These are phyloP conservation scores for Megacollybia marginata DNA, from an alignment of 768 basidiomycete species.

Conservation along the genomic window DNA sequence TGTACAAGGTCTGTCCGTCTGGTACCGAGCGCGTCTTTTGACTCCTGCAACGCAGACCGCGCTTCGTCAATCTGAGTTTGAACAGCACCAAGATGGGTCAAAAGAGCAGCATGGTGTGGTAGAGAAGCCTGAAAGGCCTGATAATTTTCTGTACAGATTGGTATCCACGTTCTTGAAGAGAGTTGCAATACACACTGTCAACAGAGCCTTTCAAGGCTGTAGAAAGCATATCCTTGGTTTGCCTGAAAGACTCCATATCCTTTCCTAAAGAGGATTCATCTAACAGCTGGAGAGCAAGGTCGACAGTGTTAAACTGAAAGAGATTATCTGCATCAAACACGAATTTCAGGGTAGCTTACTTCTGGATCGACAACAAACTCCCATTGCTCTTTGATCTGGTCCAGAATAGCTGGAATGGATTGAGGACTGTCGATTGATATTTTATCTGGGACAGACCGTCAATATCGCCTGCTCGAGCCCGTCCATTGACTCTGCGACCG, in stretches of 20 bases:
- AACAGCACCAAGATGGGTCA: slow-evolving; percentile 62
- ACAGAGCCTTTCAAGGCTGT: slow-evolving; percentile 82
- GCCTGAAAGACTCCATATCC: slow-evolving; percentile 69
- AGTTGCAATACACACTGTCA: slow-evolving; percentile 51
- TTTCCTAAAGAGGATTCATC: slow-evolving; percentile 69
- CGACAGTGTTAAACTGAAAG: slow-evolving; percentile 84
- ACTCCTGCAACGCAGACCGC: slow-evolving; percentile 63
- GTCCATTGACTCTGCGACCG: slow-evolving; percentile 43
- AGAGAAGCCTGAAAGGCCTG: slow-evolving; percentile 92
- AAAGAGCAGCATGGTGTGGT: slow-evolving; percentile 78
- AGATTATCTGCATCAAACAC: not conserved
- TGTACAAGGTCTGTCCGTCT: slow-evolving; percentile 87
- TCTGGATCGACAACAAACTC: slow-evolving; percentile 79
- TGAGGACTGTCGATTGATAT: not conserved
- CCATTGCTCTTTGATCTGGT: slow-evolving; percentile 87
- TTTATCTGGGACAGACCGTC: slow-evolving; percentile 50
- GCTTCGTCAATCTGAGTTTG: slow-evolving; percentile 72
- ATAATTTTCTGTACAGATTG: slow-evolving; percentile 62
- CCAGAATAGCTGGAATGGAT: slow-evolving; percentile 56
- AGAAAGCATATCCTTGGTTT: slow-evolving; percentile 71
- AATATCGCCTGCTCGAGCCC: slow-evolving; percentile 69
- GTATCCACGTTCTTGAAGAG: not conserved
- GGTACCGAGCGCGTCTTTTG: slow-evolving; percentile 70
- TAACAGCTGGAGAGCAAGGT: slow-evolving; percentile 84
- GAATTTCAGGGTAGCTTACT: slow-evolving; percentile 33